Conservation (phyloP, 139 green algal species). For the Spirogloea muscicola region DNA sequence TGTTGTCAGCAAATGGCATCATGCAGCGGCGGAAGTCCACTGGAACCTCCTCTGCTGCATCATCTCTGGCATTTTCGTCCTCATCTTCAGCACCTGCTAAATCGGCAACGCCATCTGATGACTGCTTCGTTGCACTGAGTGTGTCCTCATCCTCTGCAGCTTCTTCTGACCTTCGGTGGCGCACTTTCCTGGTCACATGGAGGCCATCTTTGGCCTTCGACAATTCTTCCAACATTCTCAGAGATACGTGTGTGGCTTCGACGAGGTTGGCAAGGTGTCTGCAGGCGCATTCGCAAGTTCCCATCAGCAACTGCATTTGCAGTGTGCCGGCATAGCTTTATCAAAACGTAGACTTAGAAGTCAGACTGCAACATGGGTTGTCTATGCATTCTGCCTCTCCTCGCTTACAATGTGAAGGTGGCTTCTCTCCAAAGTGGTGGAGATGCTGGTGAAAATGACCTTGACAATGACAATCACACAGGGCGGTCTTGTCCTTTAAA, state of each 20-base stretch:
- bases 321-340: not conserved
- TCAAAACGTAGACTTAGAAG: not conserved
- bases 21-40: too few relatives aligned
- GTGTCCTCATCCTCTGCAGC: too few relatives aligned
- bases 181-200: not conserved
- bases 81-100: too few relatives aligned
- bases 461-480: not conserved
- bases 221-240: conserved; percentile 19
- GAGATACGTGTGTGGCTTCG: not conserved
- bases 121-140: too few relatives aligned
- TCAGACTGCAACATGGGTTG: not conserved
- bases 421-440: not conserved
- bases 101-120: too few relatives aligned
- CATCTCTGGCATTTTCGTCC: too few relatives aligned
- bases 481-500: not conserved
- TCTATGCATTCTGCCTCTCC: not conserved
- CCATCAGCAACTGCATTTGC: too few relatives aligned
- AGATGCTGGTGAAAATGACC: too few relatives aligned
- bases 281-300: too few relatives aligned
- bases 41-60: too few relatives aligned
- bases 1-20: conserved; percentile 6
- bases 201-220: not conserved
- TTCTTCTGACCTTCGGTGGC: too few relatives aligned
- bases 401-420: not conserved
- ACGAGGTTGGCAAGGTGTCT: conserved; percentile 3